phyloP scores from a whole-genome alignment of 495 filamentous ascomycete genomes.

The Cenococcum geophilum region DNA sequence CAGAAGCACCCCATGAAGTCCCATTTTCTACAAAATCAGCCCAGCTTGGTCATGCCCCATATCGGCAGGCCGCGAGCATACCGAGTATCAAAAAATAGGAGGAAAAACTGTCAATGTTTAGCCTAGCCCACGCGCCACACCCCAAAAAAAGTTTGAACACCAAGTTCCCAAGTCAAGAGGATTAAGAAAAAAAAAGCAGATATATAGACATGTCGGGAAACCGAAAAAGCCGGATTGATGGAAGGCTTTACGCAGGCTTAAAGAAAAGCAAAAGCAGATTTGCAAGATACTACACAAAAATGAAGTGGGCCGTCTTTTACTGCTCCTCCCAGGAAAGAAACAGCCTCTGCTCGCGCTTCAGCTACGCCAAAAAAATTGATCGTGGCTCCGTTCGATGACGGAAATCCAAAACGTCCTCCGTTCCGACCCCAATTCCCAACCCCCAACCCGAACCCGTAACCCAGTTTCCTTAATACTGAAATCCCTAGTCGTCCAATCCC shows the following conservation, averaged over 20 bases:
- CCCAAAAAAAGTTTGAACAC: neutral
- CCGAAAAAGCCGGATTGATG: neutral
- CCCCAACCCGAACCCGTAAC: neutral
- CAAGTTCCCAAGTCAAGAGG: neutral
- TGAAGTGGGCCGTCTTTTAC: too few relatives aligned
- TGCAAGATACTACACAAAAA: too few relatives aligned
- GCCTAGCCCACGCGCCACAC: neutral
- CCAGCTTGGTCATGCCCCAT: neutral
- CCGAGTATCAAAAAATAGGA: neutral
- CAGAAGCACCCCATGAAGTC: neutral
- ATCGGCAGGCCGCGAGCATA: neutral
- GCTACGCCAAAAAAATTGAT: too few relatives aligned
- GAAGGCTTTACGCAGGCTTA: too few relatives aligned
- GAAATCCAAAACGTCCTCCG: neutral
- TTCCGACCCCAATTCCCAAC: neutral
- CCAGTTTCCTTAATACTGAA: neutral
- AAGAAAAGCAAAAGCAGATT: too few relatives aligned
- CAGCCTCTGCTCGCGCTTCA: too few relatives aligned
- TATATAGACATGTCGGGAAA: conserved; percentile 4
- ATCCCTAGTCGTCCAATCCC: conserved; percentile 13
- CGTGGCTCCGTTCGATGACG: too few relatives aligned
- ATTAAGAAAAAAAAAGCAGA: neutral
- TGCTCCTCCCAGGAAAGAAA: too few relatives aligned
- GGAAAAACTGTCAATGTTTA: neutral
- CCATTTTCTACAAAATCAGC: conserved; percentile 6